Evolutionary conservation across 2,329 filamentous ascomycete genomes (phyloP).

Genomic region (Eutypa lata): DNA sequence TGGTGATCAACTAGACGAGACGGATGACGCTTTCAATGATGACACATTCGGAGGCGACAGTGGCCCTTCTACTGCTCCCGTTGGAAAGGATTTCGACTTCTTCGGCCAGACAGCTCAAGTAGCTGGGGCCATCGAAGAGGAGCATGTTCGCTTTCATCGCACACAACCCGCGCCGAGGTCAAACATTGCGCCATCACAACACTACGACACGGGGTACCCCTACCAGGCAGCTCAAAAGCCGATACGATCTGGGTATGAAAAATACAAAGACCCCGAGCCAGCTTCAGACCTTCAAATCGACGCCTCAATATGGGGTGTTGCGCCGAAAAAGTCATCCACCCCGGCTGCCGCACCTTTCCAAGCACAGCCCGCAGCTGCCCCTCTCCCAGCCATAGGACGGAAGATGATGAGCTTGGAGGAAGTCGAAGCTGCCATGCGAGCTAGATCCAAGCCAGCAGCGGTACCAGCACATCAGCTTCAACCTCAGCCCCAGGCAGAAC

Average conservation of each 20-base stretch:
- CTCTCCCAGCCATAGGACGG: slow-evolving; percentile 35
- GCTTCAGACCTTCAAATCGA: slow-evolving; percentile 90
- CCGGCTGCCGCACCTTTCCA: slow-evolving; percentile 20
- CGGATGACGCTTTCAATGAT: slow-evolving; percentile 92
- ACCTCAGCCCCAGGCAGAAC: slow-evolving; percentile 27
- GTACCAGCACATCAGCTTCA: slow-evolving; percentile 32
- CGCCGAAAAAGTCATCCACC: slow-evolving; percentile 54
- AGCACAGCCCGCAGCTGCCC: slow-evolving; percentile 5
- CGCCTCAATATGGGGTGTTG: slow-evolving; percentile 86
- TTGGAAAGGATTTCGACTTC: slow-evolving; percentile 96
- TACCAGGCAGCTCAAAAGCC: slow-evolving; percentile 52
- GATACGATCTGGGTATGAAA: slow-evolving; percentile 81
- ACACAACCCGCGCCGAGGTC: slow-evolving; percentile 60
- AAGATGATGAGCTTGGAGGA: slow-evolving; percentile 97
- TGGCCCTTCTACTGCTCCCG: slow-evolving; percentile 42
- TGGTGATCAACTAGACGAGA: slow-evolving; percentile 85
- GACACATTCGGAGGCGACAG: slow-evolving; percentile 75
- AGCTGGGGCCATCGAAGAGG: slow-evolving; percentile 81
- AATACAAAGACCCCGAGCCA: slow-evolving; percentile 79
- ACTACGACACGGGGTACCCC: slow-evolving; percentile 28
- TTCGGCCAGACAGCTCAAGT: slow-evolving; percentile 90
- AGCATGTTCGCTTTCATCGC: slow-evolving; percentile 79
- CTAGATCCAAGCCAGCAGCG: slow-evolving; percentile 53
- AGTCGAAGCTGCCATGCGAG: slow-evolving; percentile 88
- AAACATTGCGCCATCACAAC: slow-evolving; percentile 28